Conservation (phyloP, 176 grass and related monocot genomes). For the Zea mays region DNA sequence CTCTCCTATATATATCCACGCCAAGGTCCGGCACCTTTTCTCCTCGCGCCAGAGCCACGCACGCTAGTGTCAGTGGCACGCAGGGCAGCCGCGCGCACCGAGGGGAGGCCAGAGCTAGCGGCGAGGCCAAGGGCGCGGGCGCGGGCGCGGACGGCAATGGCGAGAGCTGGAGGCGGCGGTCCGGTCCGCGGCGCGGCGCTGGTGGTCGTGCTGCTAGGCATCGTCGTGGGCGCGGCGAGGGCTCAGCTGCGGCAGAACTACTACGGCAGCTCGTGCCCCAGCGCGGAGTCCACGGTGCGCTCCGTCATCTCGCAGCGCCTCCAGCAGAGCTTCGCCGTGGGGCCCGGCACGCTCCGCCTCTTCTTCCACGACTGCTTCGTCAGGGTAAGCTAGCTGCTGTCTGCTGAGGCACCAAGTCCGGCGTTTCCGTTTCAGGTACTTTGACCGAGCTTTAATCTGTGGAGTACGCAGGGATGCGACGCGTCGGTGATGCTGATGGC, state of each 20-base stretch:
- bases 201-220: background rate
- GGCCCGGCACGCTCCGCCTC: conserved; percentile 74
- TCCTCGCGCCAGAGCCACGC: conserved; percentile 32
- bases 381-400: conserved; percentile 34
- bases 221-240: background rate
- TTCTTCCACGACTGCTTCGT: conserved; percentile 97
- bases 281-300: conserved; percentile 62
- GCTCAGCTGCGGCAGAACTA: conserved; percentile 74
- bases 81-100: background rate
- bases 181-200: background rate
- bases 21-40: conserved; percentile 15
- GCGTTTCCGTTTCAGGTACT: no score
- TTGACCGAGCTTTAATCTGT: no score
- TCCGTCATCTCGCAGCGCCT: conserved; percentile 65
- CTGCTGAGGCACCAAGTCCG: no score
- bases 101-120: background rate
- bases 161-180: background rate
- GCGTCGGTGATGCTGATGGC: conserved; percentile 77
- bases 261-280: conserved; percentile 67
- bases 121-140: background rate
- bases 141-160: conserved; percentile 18
- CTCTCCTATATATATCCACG: conserved; percentile 42
- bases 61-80: background rate
- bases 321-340: conserved; percentile 78
- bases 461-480: conserved; percentile 59